A percentile compares a stretch with the other conserved stretches of the same genome.
phyloP scores from a whole-genome alignment of 202 grass and related monocot species.

The Setaria italica region DNA sequence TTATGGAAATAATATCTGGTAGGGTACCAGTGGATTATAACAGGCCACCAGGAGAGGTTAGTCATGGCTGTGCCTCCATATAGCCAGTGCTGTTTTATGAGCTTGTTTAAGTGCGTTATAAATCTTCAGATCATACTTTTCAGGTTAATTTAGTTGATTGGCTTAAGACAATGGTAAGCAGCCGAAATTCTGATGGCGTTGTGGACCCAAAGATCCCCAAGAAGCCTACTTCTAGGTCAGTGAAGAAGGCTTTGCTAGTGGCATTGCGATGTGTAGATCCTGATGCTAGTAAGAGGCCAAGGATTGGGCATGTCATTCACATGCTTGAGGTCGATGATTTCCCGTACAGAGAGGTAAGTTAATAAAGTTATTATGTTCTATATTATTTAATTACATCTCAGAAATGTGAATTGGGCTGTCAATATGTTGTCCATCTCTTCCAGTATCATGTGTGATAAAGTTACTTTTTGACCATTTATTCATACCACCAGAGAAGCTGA shows the following conservation, averaged over 20 bases:
- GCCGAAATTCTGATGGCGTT: constrained; percentile 75
- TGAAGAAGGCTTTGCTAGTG: constrained; percentile 90
- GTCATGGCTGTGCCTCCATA: constrained; percentile 8
- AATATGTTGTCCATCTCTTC: constrained; percentile 4
- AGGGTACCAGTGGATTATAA: constrained; percentile 86
- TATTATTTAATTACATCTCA: constrained; percentile 6
- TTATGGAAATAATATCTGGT: constrained; percentile 92
- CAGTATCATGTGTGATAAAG: not conserved
- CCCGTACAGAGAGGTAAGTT: constrained; percentile 79
- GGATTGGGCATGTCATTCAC: constrained; percentile 86
- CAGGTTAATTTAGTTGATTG: constrained; percentile 95
- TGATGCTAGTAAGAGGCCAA: constrained; percentile 86
- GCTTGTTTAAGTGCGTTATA: constrained; percentile 12
- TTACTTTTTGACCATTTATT: not conserved
- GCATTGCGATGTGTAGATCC: constrained; percentile 88
- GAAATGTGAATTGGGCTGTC: not conserved
- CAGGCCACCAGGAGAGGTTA: constrained; percentile 87
- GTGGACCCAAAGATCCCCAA: constrained; percentile 77
- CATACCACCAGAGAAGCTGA: not conserved
- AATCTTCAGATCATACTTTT: constrained; percentile 13
- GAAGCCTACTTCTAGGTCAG: constrained; percentile 70
- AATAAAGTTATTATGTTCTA: not conserved
- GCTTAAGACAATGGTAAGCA: constrained; percentile 88
- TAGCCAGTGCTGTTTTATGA: constrained; percentile 9
- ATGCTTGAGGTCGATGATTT: constrained; percentile 99